Conservation (phyloP, 305 asterid genomes). For the Petunia hybrid region DNA sequence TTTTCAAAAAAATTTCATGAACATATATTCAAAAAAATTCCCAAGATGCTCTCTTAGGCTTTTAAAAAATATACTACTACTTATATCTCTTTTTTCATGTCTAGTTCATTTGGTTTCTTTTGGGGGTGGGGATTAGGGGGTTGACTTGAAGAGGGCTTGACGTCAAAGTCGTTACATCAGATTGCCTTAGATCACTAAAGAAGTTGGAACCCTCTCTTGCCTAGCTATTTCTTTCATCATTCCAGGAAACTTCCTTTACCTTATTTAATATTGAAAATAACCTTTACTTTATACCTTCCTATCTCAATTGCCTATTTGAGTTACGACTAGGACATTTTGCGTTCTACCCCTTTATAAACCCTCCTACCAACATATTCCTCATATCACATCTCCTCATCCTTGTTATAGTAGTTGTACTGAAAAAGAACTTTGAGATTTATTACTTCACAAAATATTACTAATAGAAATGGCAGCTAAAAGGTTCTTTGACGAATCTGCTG, state of each 20-base stretch:
- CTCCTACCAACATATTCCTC: neutral
- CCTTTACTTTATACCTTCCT: neutral
- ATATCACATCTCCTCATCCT: neutral
- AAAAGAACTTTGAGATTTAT: neutral
- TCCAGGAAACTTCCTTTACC: conserved; percentile 56
- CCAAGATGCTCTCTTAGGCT: neutral
- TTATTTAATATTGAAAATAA: conserved; percentile 13
- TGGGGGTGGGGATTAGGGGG: neutral
- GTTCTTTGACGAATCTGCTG: conserved; percentile 40
- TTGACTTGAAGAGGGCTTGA: conserved; percentile 38
- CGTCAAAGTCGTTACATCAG: conserved; percentile 60
- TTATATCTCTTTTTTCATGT: neutral
- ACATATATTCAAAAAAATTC: neutral
- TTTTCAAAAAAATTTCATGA: too few species aligned
- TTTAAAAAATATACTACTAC: too few species aligned
- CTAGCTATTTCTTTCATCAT: conserved; percentile 50
- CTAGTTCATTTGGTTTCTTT: neutral
- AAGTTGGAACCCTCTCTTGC: conserved; percentile 33
- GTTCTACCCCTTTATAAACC: neutral
- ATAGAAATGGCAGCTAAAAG: conserved; percentile 66
- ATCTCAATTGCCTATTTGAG: neutral
- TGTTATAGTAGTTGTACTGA: neutral
- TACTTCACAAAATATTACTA: neutral
- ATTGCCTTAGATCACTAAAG: neutral
- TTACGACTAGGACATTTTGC: neutral